Conservation (phyloP, 1,139 yeast species). For the Pichiaceae sp. region DNA sequence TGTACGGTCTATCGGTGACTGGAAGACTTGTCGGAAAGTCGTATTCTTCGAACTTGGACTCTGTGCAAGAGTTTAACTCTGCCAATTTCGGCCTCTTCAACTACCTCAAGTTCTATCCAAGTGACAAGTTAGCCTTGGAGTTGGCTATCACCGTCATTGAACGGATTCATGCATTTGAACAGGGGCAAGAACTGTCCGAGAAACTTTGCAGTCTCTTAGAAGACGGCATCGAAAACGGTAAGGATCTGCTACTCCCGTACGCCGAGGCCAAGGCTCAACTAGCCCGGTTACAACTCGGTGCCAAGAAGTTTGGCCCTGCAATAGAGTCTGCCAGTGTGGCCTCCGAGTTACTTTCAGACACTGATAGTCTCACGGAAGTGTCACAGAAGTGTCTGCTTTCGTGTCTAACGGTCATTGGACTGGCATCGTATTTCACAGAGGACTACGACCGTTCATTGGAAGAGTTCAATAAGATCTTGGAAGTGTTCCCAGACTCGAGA, state of each 20-base stretch:
- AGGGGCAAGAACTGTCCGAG: conserved; percentile 42
- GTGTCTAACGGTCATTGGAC: conserved; percentile 59
- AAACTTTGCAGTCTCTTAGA: conserved; percentile 47
- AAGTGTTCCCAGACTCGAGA: conserved; percentile 43
- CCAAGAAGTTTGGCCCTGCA: conserved; percentile 45
- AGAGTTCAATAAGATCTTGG: conserved; percentile 56
- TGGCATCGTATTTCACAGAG: conserved; percentile 54
- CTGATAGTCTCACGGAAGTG: conserved; percentile 27
- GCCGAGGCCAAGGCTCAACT: conserved; percentile 58
- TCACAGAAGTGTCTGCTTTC: conserved; percentile 38
- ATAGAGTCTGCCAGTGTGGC: conserved; percentile 54
- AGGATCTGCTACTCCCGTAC: conserved; percentile 37
- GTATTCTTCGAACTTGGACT: conserved; percentile 37
- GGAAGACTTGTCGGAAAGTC: conserved; percentile 30
- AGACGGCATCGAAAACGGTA: conserved; percentile 50
- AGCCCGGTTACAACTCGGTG: conserved; percentile 64
- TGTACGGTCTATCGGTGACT: conserved; percentile 59
- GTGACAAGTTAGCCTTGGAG: conserved; percentile 53
- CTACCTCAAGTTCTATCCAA: conserved; percentile 60
- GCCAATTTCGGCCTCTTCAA: conserved; percentile 69
- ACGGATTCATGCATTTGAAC: conserved; percentile 53
- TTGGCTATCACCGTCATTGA: conserved; percentile 58
- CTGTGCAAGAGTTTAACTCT: conserved; percentile 56
- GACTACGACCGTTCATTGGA: conserved; percentile 59
- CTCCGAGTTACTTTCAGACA: conserved; percentile 39